Conservation (phyloP, 768 basidiomycete genomes). For the Phaeolepiota aurea region DNA sequence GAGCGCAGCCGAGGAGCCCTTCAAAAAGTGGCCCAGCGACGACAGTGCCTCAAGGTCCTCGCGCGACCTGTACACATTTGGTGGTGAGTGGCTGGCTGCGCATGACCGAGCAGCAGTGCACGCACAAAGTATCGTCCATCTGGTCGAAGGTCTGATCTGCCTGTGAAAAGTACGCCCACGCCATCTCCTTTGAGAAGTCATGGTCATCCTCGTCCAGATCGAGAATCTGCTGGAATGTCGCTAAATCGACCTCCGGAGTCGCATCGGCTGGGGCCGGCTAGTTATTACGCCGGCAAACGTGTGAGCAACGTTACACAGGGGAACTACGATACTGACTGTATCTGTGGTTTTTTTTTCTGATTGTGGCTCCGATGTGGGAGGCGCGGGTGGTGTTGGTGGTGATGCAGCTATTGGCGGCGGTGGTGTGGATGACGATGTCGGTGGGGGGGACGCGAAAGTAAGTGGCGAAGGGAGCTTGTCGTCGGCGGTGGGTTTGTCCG, state of each 20-base stretch:
- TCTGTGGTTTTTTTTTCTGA: not conserved
- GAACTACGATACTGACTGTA: not conserved
- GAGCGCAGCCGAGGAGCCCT: slow-evolving; percentile 93
- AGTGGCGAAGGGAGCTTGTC: too few species aligned
- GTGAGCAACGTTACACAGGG: not conserved
- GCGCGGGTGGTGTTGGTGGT: not conserved
- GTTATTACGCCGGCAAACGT: not conserved
- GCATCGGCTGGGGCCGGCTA: not conserved
- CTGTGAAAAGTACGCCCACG: slow-evolving; percentile 73
- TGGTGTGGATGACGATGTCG: too few species aligned
- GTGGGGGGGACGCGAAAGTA: too few species aligned
- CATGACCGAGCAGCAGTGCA: slow-evolving; percentile 10
- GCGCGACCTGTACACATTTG: slow-evolving; percentile 32
- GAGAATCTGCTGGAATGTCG: slow-evolving; percentile 77
- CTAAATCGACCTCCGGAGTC: slow-evolving; percentile 48
- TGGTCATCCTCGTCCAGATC: slow-evolving; percentile 85
- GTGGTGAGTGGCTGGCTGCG: slow-evolving; percentile 2
- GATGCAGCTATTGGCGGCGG: too few species aligned
- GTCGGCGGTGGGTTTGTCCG: too few species aligned
- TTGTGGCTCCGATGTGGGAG: not conserved
- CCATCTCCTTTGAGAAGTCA: slow-evolving; percentile 77
- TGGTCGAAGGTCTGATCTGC: slow-evolving; percentile 64
- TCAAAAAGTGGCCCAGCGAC: slow-evolving; percentile 85
- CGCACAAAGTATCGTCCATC: slow-evolving; percentile 80
- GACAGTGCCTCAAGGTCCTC: slow-evolving; percentile 64